phyloP scores from a whole-genome alignment of 108 stramenopile genomes.

The Conticribra weissflogii region DNA sequence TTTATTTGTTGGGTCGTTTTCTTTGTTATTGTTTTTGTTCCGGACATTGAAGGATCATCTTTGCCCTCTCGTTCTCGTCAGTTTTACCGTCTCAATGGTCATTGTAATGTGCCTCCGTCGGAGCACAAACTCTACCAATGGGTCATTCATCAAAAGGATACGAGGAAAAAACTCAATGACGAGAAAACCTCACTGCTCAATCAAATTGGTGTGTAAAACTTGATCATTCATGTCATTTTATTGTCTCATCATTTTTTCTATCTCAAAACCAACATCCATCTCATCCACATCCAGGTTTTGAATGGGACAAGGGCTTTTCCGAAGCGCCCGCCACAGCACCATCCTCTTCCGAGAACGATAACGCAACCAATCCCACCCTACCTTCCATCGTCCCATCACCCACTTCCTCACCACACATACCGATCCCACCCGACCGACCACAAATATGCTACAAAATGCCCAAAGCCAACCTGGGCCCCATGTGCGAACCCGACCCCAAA shows the following conservation, averaged over 20 bases:
- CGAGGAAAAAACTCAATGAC: background rate
- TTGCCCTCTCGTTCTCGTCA: constrained; percentile 3
- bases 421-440: background rate
- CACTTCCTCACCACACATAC: too few species aligned
- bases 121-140: constrained; percentile 1
- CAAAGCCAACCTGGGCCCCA: constrained; percentile 25
- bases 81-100: constrained; percentile 10
- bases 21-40: background rate
- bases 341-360: too few species aligned
- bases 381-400: too few species aligned
- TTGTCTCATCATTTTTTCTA: too few species aligned
- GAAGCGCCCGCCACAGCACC: too few species aligned
- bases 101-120: constrained; percentile 13
- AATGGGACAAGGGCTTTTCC: too few species aligned
- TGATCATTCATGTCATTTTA: background rate
- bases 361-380: too few species aligned
- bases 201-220: constrained; percentile 5
- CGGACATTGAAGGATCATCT: background rate
- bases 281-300: too few species aligned
- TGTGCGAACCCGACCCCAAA: constrained; percentile 25
- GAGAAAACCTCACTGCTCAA: constrained; percentile 5
- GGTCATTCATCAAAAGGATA: background rate
- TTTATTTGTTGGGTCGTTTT: too few species aligned
- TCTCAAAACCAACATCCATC: background rate
- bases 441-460: background rate